Evolutionary conservation across 306 rosid genomes (phyloP).

Genomic region (Ceratonia siliqua): DNA sequence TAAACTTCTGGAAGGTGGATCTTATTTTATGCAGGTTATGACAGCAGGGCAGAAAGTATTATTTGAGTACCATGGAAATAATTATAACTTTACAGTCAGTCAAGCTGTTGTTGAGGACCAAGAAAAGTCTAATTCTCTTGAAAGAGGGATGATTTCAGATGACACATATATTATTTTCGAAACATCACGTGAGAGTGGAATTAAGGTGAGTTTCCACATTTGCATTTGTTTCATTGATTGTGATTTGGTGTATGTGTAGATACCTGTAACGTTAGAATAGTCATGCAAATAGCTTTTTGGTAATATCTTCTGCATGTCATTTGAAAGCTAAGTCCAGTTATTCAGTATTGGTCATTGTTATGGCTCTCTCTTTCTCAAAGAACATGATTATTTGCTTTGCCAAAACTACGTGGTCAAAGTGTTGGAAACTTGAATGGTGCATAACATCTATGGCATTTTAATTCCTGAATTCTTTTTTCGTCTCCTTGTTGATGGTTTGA

Average conservation of each 20-base stretch:
- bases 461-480: not conserved
- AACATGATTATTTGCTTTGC: not conserved
- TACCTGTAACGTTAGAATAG: not conserved
- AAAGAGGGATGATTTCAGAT: constrained; percentile 80
- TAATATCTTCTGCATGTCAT: constrained; percentile 7
- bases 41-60: constrained; percentile 82
- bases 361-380: not conserved
- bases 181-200: constrained; percentile 77
- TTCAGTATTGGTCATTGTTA: constrained; percentile 9
- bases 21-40: constrained; percentile 64
- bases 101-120: constrained; percentile 69
- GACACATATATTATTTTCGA: constrained; percentile 89
- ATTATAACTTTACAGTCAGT: constrained; percentile 75
- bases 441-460: not conserved
- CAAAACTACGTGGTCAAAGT: not conserved
- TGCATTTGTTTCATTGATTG: not conserved
- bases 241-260: constrained; percentile 11
- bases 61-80: constrained; percentile 77
- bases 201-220: constrained; percentile 59
- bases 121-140: constrained; percentile 57
- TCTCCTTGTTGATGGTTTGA: not conserved
- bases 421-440: not conserved
- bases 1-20: constrained; percentile 11
- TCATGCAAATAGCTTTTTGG: not conserved
- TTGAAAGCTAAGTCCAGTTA: constrained; percentile 16